These are phyloP conservation scores for Penicillium lagena DNA, from an alignment of 495 filamentous ascomycete genomes.

Conservation along the genomic window DNA sequence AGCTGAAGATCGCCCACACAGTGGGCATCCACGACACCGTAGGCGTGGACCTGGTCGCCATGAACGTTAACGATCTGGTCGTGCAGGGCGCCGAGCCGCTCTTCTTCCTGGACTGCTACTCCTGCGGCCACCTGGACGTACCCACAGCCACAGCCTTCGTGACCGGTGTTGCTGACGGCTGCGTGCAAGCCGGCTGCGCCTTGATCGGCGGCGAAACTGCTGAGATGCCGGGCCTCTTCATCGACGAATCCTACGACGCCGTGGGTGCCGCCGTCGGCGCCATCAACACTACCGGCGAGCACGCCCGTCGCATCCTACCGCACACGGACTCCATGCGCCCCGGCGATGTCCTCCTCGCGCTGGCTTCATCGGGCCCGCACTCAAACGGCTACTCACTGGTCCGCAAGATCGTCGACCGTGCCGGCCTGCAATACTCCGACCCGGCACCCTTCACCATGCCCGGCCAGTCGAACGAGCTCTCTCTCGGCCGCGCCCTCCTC, in stretches of 20 bases:
- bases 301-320: constrained; percentile 62
- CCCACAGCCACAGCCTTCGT: constrained; percentile 74
- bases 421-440: constrained; percentile 61
- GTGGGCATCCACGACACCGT: constrained; percentile 87
- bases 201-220: constrained; percentile 94
- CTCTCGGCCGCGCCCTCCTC: constrained; percentile 68
- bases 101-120: constrained; percentile 96
- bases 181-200: constrained; percentile 74
- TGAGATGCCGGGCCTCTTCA: constrained; percentile 93
- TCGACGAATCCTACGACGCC: constrained; percentile 78
- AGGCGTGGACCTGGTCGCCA: constrained; percentile 92
- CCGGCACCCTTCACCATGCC: constrained; percentile 67
- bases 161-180: constrained; percentile 79
- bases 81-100: constrained; percentile 91
- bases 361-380: constrained; percentile 78
- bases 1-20: constrained; percentile 87
- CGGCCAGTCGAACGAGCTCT: constrained; percentile 21
- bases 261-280: constrained; percentile 83
- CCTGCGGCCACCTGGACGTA: constrained; percentile 76
- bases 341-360: constrained; percentile 79
- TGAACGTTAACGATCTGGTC: constrained; percentile 97
- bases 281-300: constrained; percentile 48
- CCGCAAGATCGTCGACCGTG: constrained; percentile 71
- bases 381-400: constrained; percentile 95
- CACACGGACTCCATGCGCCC: constrained; percentile 64